A percentile compares a stretch with the other conserved stretches of the same genome.
These are phyloP conservation scores for Leucocoprinus leucothites DNA, from an alignment of 768 basidiomycete species.

Conservation along the genomic window DNA sequence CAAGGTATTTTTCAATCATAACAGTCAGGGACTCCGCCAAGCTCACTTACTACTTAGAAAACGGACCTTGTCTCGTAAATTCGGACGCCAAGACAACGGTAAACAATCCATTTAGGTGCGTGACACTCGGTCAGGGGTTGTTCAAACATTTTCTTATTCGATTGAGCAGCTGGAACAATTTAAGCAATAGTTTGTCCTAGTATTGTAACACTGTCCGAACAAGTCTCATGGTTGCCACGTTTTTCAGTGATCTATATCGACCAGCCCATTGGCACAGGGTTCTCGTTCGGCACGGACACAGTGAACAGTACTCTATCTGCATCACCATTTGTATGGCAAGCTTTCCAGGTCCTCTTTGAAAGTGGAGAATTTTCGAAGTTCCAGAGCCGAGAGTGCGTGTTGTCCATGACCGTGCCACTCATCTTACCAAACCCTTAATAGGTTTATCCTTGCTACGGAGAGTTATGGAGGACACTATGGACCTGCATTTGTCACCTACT, in stretches of 20 bases:
- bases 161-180: constrained; percentile 56
- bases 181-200: constrained; percentile 55
- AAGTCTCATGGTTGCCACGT: neutral
- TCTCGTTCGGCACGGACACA: constrained; percentile 49
- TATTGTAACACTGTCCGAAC: neutral
- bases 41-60: constrained; percentile 31
- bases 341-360: constrained; percentile 59
- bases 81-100: constrained; percentile 47
- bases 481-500: constrained; percentile 60
- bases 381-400: constrained; percentile 47
- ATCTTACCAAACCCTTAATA: neutral
- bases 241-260: constrained; percentile 51
- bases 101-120: constrained; percentile 59
- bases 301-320: constrained; percentile 53
- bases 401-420: constrained; percentile 40
- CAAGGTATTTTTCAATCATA: constrained; percentile 59
- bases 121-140: neutral
- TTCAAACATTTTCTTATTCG: neutral
- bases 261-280: constrained; percentile 61
- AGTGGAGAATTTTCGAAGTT: constrained; percentile 52
- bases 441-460: constrained; percentile 22
- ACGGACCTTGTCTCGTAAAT: constrained; percentile 63
- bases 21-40: constrained; percentile 49
- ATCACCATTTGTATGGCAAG: constrained; percentile 56
- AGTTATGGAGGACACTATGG: constrained; percentile 75